Evolutionary conservation across 2,329 filamentous ascomycete genomes (phyloP).

Genomic region (Fusarium neocosmosporiellum): DNA sequence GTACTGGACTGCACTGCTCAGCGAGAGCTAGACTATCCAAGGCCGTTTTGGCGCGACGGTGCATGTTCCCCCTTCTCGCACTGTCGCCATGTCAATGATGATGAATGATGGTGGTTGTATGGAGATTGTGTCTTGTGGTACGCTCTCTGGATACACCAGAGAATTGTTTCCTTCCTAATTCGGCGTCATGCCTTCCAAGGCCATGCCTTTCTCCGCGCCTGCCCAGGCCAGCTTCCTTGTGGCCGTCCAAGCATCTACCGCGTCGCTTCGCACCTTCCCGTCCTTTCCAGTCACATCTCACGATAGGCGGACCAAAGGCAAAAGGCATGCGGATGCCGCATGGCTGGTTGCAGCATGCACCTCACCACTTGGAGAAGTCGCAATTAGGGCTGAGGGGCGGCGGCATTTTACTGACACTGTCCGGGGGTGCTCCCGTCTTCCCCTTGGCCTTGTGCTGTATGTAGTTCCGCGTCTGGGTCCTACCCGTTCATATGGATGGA

Average conservation of each 20-base stretch:
- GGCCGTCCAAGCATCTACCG: conserved; percentile 1
- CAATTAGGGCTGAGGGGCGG: conserved; percentile 35
- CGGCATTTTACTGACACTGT: conserved; percentile 28
- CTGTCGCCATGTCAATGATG: conserved; percentile 18
- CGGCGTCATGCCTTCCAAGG: conserved; percentile 16
- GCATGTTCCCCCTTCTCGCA: conserved; percentile 24
- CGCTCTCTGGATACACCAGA: conserved; percentile 12
- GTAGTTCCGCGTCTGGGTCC: background rate
- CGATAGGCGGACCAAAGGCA: conserved; percentile 34
- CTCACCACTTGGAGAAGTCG: conserved; percentile 35
- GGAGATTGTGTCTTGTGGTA: conserved; percentile 26
- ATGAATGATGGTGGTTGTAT: conserved; percentile 6
- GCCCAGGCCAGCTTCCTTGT: background rate
- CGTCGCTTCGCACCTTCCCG: conserved; percentile 28
- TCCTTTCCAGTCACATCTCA: conserved; percentile 34
- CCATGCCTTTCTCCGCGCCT: conserved; percentile 1
- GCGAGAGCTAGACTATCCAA: background rate
- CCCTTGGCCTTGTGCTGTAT: conserved; percentile 11
- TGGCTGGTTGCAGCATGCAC: conserved; percentile 38
- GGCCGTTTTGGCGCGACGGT: conserved; percentile 17
- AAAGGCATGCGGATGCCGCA: conserved; percentile 32
- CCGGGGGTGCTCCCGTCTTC: background rate
- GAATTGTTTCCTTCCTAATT: conserved; percentile 32
- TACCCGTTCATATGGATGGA: background rate
- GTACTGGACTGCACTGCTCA: background rate